These are phyloP conservation scores for Pythium brassicae DNA, from an alignment of 352 stramenopile species.

Conservation along the genomic window DNA sequence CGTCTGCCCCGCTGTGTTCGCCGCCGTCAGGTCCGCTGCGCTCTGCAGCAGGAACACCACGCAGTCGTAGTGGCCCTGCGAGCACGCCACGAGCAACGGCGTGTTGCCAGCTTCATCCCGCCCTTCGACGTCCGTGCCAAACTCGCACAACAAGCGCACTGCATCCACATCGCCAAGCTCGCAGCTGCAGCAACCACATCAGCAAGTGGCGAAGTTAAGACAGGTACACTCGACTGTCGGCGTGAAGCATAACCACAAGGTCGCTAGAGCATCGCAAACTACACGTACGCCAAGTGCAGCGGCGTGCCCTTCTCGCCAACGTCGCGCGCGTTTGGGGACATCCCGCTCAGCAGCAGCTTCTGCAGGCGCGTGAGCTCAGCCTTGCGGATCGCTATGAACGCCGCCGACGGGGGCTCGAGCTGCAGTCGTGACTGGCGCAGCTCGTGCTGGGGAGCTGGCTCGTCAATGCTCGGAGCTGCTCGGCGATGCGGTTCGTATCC, in stretches of 20 bases:
- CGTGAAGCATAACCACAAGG: no score
- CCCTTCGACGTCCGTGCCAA: constrained; percentile 54
- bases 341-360: constrained; percentile 36
- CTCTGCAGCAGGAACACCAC: constrained; percentile 72
- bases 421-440: neutral
- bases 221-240: no score
- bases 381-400: constrained; percentile 57
- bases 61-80: constrained; percentile 65
- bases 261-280: neutral
- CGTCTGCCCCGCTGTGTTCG: constrained; percentile 45
- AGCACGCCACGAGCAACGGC: constrained; percentile 55
- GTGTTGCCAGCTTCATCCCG: constrained; percentile 64
- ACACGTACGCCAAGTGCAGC: constrained; percentile 60
- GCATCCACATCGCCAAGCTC: constrained; percentile 62
- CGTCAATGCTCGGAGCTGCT: neutral
- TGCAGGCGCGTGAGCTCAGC: constrained; percentile 39
- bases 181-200: constrained; percentile 28
- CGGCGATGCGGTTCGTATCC: neutral
- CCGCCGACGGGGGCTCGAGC: constrained; percentile 2
- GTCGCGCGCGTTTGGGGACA: constrained; percentile 54
- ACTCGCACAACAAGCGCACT: constrained; percentile 67
- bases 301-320: constrained; percentile 60
- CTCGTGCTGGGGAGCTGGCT: neutral
- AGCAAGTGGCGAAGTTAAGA: constrained; percentile 7
- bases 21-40: constrained; percentile 39